These are phyloP conservation scores for Trypanosoma platydactyli DNA, from an alignment of 208 protist species.

Conservation along the genomic window DNA sequence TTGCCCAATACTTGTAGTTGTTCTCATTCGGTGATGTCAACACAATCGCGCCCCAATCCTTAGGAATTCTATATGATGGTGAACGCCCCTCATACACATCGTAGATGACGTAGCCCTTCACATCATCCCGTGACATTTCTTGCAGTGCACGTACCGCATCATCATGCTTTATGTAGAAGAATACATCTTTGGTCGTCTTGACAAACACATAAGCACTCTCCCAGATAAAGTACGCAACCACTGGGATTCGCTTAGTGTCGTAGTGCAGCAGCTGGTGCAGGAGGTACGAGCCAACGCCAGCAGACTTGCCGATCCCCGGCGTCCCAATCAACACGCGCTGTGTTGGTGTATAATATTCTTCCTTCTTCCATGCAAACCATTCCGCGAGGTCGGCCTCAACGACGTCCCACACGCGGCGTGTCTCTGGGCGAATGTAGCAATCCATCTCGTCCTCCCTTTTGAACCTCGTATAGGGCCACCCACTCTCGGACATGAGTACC, in stretches of 20 bases:
- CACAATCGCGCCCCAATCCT: constrained; percentile 11
- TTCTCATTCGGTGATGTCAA: constrained; percentile 7
- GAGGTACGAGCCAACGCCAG: no score
- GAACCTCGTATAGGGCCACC: background rate
- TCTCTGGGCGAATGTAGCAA: background rate
- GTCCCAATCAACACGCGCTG: constrained; percentile 1
- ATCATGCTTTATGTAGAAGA: background rate
- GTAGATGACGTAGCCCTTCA: no score
- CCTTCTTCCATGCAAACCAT: background rate
- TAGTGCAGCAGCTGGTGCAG: no score
- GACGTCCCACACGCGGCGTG: background rate
- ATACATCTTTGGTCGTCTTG: background rate
- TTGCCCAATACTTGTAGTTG: background rate
- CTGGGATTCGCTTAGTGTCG: background rate
- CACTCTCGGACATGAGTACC: background rate
- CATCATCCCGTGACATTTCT: background rate
- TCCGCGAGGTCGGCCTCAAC: background rate
- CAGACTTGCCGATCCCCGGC: no score
- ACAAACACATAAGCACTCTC: background rate
- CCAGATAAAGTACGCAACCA: background rate
- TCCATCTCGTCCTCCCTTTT: background rate
- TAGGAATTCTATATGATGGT: background rate
- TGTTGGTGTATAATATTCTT: background rate
- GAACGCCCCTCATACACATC: background rate
- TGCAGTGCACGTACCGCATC: background rate